Evolutionary conservation across 2,329 filamentous ascomycete genomes (phyloP).

Genomic region (Claviceps spartinae): DNA sequence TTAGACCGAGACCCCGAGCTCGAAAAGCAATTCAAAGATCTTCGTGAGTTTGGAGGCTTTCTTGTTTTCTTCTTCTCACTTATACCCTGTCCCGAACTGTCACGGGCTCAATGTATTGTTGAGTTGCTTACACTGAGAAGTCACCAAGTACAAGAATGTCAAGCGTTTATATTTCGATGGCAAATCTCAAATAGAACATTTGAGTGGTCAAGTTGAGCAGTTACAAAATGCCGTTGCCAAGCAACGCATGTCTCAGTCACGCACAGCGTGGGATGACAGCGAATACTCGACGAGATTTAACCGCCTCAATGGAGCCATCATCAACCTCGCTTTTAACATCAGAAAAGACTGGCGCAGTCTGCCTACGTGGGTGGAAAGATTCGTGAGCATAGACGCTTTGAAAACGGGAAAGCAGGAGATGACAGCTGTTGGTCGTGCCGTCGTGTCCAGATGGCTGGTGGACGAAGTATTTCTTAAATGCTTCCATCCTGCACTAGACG

Average conservation of each 20-base stretch:
- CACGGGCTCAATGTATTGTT: not conserved
- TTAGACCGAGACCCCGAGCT: constrained; percentile 31
- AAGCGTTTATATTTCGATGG: constrained; percentile 97
- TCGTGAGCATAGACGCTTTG: constrained; percentile 74
- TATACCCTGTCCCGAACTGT: not conserved
- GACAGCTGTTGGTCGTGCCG: constrained; percentile 83
- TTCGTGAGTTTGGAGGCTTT: constrained; percentile 29
- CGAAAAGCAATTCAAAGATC: constrained; percentile 44
- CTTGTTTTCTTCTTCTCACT: not conserved
- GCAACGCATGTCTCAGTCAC: constrained; percentile 85
- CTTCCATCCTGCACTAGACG: constrained; percentile 82
- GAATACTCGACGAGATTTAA: constrained; percentile 86
- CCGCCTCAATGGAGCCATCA: constrained; percentile 83
- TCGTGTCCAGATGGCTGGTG: constrained; percentile 79
- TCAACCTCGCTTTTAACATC: constrained; percentile 89
- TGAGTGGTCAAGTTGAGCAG: constrained; percentile 78
- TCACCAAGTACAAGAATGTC: constrained; percentile 93
- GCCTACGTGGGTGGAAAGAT: constrained; percentile 65
- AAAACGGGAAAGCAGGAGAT: constrained; percentile 90
- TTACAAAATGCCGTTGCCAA: constrained; percentile 96
- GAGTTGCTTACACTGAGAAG: constrained; percentile 31
- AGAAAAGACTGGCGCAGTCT: constrained; percentile 83
- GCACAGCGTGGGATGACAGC: constrained; percentile 86
- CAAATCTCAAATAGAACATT: constrained; percentile 79
- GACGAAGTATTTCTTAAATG: constrained; percentile 84